Conservation (phyloP, 441 rosid species). For the Dalechampia spathulata region DNA sequence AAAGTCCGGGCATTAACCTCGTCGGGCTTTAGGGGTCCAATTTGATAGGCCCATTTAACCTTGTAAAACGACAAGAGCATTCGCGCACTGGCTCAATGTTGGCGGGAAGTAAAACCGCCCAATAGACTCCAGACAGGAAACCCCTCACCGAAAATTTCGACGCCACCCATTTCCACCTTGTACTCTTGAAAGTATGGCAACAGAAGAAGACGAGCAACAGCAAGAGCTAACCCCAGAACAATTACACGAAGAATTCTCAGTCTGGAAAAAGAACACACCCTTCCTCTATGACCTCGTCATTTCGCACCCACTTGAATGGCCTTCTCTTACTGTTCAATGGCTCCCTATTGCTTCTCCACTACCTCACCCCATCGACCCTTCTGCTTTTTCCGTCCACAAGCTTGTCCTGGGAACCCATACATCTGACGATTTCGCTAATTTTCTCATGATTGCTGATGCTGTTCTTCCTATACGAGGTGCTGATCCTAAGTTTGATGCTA, state of each 20-base stretch:
- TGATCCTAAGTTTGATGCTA: slow-evolving; percentile 24
- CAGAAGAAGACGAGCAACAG: slow-evolving; percentile 19
- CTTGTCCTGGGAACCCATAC: slow-evolving; percentile 87
- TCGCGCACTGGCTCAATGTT: too few relatives aligned
- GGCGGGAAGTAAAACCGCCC: too few relatives aligned
- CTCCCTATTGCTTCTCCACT: slow-evolving; percentile 44
- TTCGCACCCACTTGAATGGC: slow-evolving; percentile 77
- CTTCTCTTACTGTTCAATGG: slow-evolving; percentile 87
- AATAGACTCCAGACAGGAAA: too few relatives aligned
- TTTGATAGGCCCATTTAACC: too few relatives aligned
- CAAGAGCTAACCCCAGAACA: slow-evolving; percentile 32
- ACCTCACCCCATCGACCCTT: slow-evolving; percentile 42
- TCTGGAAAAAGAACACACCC: slow-evolving; percentile 91
- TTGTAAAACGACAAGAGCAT: too few relatives aligned
- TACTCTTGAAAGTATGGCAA: slow-evolving; percentile 26
- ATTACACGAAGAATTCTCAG: slow-evolving; percentile 64
- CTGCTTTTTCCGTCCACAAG: slow-evolving; percentile 50
- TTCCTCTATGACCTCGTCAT: slow-evolving; percentile 80
- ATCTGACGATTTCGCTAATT: slow-evolving; percentile 56
- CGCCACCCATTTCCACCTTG: neutral
- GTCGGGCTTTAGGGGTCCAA: too few relatives aligned
- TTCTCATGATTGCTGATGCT: slow-evolving; percentile 70
- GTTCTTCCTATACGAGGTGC: slow-evolving; percentile 42
- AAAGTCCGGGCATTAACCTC: too few relatives aligned
- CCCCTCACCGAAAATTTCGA: neutral